Evolutionary conservation across 2,329 filamentous ascomycete genomes (phyloP).

Genomic region (Pseudogymnoascus sp.): DNA sequence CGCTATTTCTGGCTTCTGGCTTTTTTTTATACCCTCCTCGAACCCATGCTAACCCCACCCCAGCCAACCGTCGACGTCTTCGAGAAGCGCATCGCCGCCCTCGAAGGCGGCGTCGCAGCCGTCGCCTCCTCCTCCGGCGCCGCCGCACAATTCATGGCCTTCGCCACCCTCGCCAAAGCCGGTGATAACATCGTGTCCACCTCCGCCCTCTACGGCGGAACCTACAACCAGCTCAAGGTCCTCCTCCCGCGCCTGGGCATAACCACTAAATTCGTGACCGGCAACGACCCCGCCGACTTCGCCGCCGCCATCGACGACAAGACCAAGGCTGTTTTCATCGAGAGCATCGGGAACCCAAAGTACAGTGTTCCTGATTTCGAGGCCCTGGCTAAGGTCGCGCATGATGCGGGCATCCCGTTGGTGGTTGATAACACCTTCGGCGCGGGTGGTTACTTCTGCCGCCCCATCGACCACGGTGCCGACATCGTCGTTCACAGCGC

Average conservation of each 20-base stretch:
- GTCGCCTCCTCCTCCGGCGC: constrained; percentile 82
- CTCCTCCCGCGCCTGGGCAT: constrained; percentile 82
- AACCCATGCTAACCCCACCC: background rate
- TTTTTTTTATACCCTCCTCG: background rate
- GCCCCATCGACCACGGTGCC: constrained; percentile 82
- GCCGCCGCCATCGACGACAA: constrained; percentile 79
- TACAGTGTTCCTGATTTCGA: constrained; percentile 92
- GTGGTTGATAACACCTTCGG: constrained; percentile 91
- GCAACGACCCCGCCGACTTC: constrained; percentile 73
- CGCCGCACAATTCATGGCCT: constrained; percentile 85
- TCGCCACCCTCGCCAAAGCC: constrained; percentile 72
- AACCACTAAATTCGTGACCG: constrained; percentile 76
- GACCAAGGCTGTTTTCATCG: constrained; percentile 87
- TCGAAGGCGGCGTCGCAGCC: constrained; percentile 85
- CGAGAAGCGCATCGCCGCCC: constrained; percentile 90
- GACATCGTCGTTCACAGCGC: constrained; percentile 93
- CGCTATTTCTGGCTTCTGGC: background rate
- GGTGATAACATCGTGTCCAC: constrained; percentile 94
- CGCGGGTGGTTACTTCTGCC: constrained; percentile 80
- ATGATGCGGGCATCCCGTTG: constrained; percentile 53
- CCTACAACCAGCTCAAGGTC: constrained; percentile 96
- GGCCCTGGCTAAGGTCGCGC: constrained; percentile 74
- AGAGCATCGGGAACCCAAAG: constrained; percentile 87
- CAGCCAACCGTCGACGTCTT: constrained; percentile 92
- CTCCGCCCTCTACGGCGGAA: constrained; percentile 86